A percentile compares a stretch with the other conserved stretches of the same genome.
Conservation (phyloP, 371 early-diverging fungal genomes). For the Rhizopus microsporus region DNA sequence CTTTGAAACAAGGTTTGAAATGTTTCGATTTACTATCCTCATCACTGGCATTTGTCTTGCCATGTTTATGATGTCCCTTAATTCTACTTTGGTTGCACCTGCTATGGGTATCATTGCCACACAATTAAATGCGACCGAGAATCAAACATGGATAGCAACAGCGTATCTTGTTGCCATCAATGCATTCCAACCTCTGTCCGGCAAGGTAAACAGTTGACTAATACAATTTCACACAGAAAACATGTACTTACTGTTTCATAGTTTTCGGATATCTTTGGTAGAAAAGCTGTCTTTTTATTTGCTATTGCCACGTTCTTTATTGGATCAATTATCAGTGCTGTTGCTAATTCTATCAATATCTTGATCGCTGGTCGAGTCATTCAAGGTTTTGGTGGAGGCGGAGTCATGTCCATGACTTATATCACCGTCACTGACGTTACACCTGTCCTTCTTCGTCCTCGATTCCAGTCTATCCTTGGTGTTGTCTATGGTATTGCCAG, state of each 20-base stretch:
- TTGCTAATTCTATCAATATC: constrained; percentile 53
- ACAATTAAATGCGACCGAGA: constrained; percentile 44
- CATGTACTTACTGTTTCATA: constrained; percentile 12
- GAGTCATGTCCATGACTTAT: constrained; percentile 65
- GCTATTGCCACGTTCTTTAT: constrained; percentile 52
- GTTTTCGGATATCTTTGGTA: constrained; percentile 70
- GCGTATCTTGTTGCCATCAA: constrained; percentile 61
- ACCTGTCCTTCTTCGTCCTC: constrained; percentile 64
- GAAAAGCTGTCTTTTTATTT: constrained; percentile 52
- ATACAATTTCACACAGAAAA: neutral
- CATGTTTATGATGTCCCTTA: constrained; percentile 76
- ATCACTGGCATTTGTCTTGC: constrained; percentile 39
- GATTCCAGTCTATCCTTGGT: constrained; percentile 61
- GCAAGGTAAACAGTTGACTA: constrained; percentile 44
- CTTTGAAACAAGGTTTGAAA: constrained; percentile 2
- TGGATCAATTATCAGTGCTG: constrained; percentile 59
- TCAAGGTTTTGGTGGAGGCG: constrained; percentile 76
- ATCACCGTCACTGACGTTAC: constrained; percentile 81
- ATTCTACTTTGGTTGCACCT: constrained; percentile 76
- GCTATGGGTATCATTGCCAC: constrained; percentile 66
- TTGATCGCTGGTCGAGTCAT: constrained; percentile 70
- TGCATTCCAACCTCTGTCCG: constrained; percentile 55
- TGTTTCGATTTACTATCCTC: constrained; percentile 11
- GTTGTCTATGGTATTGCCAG: constrained; percentile 72
- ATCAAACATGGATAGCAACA: constrained; percentile 35